These are phyloP conservation scores for Rubus parviflorus DNA, from an alignment of 306 rosid genomes.

Conservation along the genomic window DNA sequence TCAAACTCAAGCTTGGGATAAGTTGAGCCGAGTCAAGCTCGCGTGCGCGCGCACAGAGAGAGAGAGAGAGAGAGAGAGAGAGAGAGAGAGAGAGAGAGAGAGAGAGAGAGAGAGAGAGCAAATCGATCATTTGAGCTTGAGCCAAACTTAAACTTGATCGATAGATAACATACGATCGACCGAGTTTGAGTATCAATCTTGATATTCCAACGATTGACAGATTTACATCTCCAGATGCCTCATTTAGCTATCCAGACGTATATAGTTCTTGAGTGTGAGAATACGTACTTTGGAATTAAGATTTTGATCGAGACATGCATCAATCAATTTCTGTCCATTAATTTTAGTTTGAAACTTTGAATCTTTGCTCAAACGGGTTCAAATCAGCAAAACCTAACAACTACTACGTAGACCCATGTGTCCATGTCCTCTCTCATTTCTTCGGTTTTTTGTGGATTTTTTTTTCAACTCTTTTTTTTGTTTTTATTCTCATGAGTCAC, in stretches of 20 bases:
- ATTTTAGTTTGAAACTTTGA: constrained; percentile 26
- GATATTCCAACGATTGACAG: not conserved
- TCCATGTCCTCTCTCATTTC: constrained; percentile 15
- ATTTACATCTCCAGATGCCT: not conserved
- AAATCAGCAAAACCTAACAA: constrained; percentile 38
- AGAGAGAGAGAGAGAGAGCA: too few relatives aligned
- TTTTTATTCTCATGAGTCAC: constrained; percentile 11
- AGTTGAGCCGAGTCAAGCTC: too few relatives aligned
- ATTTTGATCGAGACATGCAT: too few relatives aligned
- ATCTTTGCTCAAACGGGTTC: constrained; percentile 24
- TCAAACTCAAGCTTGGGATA: not conserved
- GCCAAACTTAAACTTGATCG: not conserved
- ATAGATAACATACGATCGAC: not conserved
- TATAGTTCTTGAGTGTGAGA: not conserved
- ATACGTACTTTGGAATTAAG: too few relatives aligned
- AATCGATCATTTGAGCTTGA: too few relatives aligned
- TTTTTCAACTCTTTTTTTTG: not conserved
- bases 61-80: too few relatives aligned
- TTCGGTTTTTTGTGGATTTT: not conserved
- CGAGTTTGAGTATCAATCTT: not conserved
- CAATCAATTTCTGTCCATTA: not conserved
- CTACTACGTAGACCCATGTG: constrained; percentile 31
- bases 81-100: too few relatives aligned
- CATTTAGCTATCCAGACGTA: not conserved
- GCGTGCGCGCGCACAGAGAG: too few relatives aligned